phyloP scores from a whole-genome alignment of 139 green algal species.

The Asterochloris erici region DNA sequence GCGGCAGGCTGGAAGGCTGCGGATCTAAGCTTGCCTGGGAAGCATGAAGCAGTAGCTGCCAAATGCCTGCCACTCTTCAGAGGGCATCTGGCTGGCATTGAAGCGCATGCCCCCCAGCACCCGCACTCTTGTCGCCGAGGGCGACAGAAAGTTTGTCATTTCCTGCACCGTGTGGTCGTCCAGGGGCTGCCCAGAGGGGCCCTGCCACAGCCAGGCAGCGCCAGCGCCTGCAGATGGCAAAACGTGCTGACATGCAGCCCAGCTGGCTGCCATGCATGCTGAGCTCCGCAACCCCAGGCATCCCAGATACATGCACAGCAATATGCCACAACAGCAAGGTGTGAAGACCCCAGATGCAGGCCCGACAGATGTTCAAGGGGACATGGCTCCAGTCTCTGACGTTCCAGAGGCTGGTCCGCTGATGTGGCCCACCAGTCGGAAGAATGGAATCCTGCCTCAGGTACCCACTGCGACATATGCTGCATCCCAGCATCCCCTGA shows the following conservation, averaged over 20 bases:
- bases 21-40: slow-evolving; percentile 33
- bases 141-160: slow-evolving; percentile 68
- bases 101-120: slow-evolving; percentile 78
- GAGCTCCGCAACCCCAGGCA: too few relatives aligned
- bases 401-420: too few relatives aligned
- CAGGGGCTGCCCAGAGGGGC: slow-evolving; percentile 41
- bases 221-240: slow-evolving; percentile 46
- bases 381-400: too few relatives aligned
- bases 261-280: too few relatives aligned
- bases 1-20: background rate
- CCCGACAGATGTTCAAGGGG: too few relatives aligned
- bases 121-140: slow-evolving; percentile 51
- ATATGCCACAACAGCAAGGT: too few relatives aligned
- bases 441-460: background rate
- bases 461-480: background rate
- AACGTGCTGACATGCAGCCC: background rate
- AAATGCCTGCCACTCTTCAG: slow-evolving; percentile 64
- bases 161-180: slow-evolving; percentile 33
- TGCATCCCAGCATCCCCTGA: background rate
- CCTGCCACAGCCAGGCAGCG: slow-evolving; percentile 77
- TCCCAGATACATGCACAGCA: too few relatives aligned
- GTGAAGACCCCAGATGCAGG: too few relatives aligned
- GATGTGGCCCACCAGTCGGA: background rate
- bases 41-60: slow-evolving; percentile 79
- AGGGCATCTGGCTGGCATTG: slow-evolving; percentile 11